Base-by-base conservation (phyloP, 139 green algal genomes). In the Picochlorum sp. region DNA sequence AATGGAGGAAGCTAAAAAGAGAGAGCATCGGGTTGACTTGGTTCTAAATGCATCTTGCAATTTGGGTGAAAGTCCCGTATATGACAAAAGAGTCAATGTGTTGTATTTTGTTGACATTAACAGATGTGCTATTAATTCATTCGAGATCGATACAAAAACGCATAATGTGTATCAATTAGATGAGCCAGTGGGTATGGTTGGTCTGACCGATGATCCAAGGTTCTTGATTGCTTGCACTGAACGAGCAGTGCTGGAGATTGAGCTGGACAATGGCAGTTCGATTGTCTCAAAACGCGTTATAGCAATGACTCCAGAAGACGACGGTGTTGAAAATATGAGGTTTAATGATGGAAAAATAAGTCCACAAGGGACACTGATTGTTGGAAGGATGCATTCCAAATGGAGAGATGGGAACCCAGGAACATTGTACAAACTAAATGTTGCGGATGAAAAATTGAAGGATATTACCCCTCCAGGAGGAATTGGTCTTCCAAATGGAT, bases 81-180 rank as follows among this genome's bases (percentile, higher is more conserved):
- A 57, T 52, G 74, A 81, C 22, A 70, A 55, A 10, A 29, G 57
- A 22, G 63, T 29, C 4, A 14, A 55, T n/a, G 63, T 39, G 4
- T 37, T 81, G 3, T 79, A 81, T 40, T 81, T 80, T 53, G 70
- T 81, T 13, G 74, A 81, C 57, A 80, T 81, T 49, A 81, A 78
- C 33, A 18, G 55, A 12, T 65, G 68, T 26, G 26, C 33, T 1
- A 68, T 81, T 4, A 66, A 80, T 14, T 32, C 45, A 4, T 76
- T 47, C 10, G 24, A 55, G 10, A 53, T 57, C 7, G 10, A 22
- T 7, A 26, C 12, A 3, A 43, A 33, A 26, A 16, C 14, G 5
- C 68, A 69, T 41, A 41, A 20, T 32, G 50, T n/a, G 1, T 16
- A 65, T 24, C 7, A 30, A 22, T 37, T 64, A 3, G 16, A 59